phyloP scores from a whole-genome alignment of 2,329 filamentous ascomycete genomes.

The Monosporascus sp. region DNA sequence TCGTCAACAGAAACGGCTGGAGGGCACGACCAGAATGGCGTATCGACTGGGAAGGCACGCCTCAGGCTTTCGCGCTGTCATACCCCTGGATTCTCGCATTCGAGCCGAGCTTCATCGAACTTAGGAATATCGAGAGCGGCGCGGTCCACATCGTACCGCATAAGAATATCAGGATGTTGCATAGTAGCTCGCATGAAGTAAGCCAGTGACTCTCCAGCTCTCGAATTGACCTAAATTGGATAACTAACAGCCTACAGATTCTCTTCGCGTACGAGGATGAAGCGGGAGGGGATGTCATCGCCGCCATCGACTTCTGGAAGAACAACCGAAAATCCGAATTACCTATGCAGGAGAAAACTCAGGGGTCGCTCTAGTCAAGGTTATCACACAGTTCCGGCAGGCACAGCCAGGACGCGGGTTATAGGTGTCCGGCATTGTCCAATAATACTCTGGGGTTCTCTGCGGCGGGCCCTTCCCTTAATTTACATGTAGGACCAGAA shows the following conservation, averaged over 20 bases:
- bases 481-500: constrained; percentile 21
- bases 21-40: constrained; percentile 92
- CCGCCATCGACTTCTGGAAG: constrained; percentile 95
- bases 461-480: constrained; percentile 4
- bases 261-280: constrained; percentile 98
- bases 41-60: constrained; percentile 94
- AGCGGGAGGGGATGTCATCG: constrained; percentile 84
- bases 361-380: constrained; percentile 6
- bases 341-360: constrained; percentile 14
- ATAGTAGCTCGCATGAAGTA: constrained; percentile 95
- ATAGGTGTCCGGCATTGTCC: constrained; percentile 7
- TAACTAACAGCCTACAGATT: constrained; percentile 56
- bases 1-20: constrained; percentile 98
- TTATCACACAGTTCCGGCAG: constrained; percentile 4
- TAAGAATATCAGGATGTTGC: constrained; percentile 95
- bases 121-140: constrained; percentile 89
- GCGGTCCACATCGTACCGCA: constrained; percentile 94
- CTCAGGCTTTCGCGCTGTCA: constrained; percentile 86
- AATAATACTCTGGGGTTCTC: not conserved
- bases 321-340: constrained; percentile 49
- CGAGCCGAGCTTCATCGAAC: constrained; percentile 95
- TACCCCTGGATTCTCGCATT: constrained; percentile 97
- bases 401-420: constrained; percentile 5
- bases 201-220: constrained; percentile 25
- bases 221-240: constrained; percentile 1